Base-by-base conservation (phyloP, 305 asterid genomes). In the Petunia hybrid region DNA sequence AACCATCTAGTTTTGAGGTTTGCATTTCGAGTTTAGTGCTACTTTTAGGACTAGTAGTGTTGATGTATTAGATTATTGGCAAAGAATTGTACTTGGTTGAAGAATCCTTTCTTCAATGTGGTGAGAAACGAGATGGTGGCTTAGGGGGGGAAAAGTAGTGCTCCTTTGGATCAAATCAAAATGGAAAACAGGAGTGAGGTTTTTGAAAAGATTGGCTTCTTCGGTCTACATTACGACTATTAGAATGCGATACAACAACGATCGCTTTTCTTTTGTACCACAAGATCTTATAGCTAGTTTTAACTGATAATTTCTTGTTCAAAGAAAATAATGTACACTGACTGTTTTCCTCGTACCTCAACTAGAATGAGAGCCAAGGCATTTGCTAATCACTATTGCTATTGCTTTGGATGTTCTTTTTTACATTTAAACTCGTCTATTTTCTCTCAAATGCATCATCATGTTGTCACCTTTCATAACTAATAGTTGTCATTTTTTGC, bases 31-130 rank as follows among this genome's bases (percentile, higher is more conserved):
- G 41, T 22, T 70, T 70, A 22, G 16, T 70, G 59, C 59, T 45
- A 45, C 1, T 70, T 22, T 2, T 4, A 70, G 55, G 41, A 70
- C 13, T 70, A 45, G 59, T 31, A 70, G 60, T 70, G 40, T 45
- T 45, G 9, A 45, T 70, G 60, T 70, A 6, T 45, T 6, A 70
- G 59, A 45, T 70, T 43, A 69, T 69, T 43, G 13, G 59, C 22
- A 45, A 70, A 45, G 41, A 45, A 70, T 70, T 45, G 77, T 43
- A 45, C 76, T 69, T 69, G 57, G 76, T 69, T 43, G 59, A 43
- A 41, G 22, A 8, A 8, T 42, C 57, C 57, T 43, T 68, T 16
- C 57, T 8, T 69, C 22, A 8, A 45, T 38, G 6, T 22, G 5
- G 22, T 4, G 16, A 69, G 31, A 69, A 43, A 69, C 76, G 43